These are phyloP conservation scores for Galerina sulciceps DNA, from an alignment of 768 basidiomycete genomes.

Conservation along the genomic window DNA sequence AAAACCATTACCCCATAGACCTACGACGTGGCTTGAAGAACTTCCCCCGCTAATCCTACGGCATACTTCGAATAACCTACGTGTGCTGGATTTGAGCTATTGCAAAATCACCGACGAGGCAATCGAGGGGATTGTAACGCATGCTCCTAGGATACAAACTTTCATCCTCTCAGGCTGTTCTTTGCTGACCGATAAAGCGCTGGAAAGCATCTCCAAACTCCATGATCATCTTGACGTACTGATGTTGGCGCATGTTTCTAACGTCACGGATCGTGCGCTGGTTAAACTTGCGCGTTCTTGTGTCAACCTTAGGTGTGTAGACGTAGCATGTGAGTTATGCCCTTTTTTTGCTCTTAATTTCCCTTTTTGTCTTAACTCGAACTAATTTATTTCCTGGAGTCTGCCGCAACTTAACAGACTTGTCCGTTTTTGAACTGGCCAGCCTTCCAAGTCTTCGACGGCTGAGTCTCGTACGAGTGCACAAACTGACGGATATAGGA, in stretches of 20 bases:
- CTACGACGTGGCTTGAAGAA: conserved; percentile 62
- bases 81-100: conserved; percentile 77
- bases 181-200: conserved; percentile 69
- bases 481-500: conserved; percentile 83
- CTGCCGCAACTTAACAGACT: conserved; percentile 83
- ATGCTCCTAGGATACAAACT: conserved; percentile 78
- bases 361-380: conserved; percentile 11
- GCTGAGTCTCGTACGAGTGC: conserved; percentile 80
- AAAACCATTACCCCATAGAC: conserved; percentile 60
- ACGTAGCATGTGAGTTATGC: conserved; percentile 77
- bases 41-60: conserved; percentile 68
- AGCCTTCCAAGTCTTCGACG: conserved; percentile 70
- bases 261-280: conserved; percentile 80
- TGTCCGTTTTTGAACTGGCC: conserved; percentile 82
- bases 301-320: conserved; percentile 75
- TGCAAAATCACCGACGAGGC: conserved; percentile 80
- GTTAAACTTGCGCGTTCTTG: conserved; percentile 73
- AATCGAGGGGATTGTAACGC: conserved; percentile 72
- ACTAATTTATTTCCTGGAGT: conserved; percentile 44
- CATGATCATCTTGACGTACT: conserved; percentile 80
- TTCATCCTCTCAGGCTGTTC: conserved; percentile 81
- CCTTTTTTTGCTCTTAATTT: conserved; percentile 12
- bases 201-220: conserved; percentile 71
- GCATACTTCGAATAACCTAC: conserved; percentile 72
- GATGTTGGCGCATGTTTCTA: conserved; percentile 78